Conservation (phyloP, 371 early-diverging fungal species). For the Mucor velutinosus region DNA sequence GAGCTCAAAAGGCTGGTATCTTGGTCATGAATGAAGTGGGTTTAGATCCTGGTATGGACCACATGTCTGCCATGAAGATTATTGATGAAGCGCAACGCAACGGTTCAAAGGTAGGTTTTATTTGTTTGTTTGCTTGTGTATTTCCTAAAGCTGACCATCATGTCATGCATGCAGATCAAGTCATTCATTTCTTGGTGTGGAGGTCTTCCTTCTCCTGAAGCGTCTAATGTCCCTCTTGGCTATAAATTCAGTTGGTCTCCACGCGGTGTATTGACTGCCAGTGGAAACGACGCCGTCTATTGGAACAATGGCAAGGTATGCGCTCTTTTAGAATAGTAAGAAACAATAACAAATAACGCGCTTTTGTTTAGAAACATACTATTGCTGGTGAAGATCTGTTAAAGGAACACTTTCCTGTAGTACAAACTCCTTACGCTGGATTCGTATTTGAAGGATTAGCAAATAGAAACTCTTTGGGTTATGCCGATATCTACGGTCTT, state of each 20-base stretch:
- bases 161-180: conserved; percentile 50
- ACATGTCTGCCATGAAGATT: conserved; percentile 96
- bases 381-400: conserved; percentile 81
- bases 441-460: conserved; percentile 86
- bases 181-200: conserved; percentile 91
- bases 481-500: conserved; percentile 68
- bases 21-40: conserved; percentile 97
- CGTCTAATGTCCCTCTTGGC: conserved; percentile 82
- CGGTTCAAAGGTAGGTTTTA: conserved; percentile 42
- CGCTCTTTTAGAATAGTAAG: not conserved
- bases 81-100: conserved; percentile 80
- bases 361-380: conserved; percentile 18
- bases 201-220: conserved; percentile 90
- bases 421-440: conserved; percentile 74
- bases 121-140: not conserved
- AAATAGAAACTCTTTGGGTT: conserved; percentile 79
- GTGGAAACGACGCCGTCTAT: conserved; percentile 82
- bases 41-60: conserved; percentile 97
- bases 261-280: conserved; percentile 84
- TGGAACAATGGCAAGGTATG: conserved; percentile 70
- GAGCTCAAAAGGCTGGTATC: conserved; percentile 84
- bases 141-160: not conserved
- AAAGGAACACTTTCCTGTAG: conserved; percentile 61
- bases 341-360: not conserved
- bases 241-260: conserved; percentile 94